Base-by-base conservation (phyloP, 2,329 filamentous ascomycete genomes). In the Fusarium foetens region DNA sequence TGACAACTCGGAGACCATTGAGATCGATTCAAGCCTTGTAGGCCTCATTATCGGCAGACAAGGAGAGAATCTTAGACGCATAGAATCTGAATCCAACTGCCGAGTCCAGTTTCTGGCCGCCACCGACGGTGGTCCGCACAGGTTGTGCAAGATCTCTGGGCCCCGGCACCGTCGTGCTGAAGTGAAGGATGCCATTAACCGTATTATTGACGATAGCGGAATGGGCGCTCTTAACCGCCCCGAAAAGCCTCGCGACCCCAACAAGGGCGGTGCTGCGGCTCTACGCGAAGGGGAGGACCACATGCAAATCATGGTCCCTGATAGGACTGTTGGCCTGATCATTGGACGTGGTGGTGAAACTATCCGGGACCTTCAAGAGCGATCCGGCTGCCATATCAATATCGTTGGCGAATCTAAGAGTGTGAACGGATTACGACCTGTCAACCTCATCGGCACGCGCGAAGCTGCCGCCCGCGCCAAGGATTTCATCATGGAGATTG, bases 301-400 rank as follows among this genome's bases (percentile, higher is more conserved):
- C 78, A 91, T 94, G 79, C 94, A 97, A 82, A 97, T 97, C 77
- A 96, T 97, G 93, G 94, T 97, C 23, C 94, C 94, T 51, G 94
- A 97, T 83, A 92, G 94, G 77, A 97, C 94, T 13, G 94, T 97
- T 67, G 94, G 94, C 57, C 86, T 97, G 49, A 97, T 97, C 76
- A 97, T 97, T 79, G 94, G 94, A n/a, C 92, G 94, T 74, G 94
- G 94, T 43, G 94, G 94, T 66, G 94, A 97, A 83, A 97, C 94
- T 3, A 97, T 97, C 77, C 91, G 94, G 78, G 94, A 97, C 79
- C 86, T 97, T 29, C 95, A 97, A 83, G 94, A 97, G 81, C 89
- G 93, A 70, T 96, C 93, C 76, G 93, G 93, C n/a, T 97, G 94
- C 80, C 95, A 97, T 81, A 94, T 97, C 80, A 97, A 97, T 81